phyloP scores from a whole-genome alignment of 2,329 filamentous ascomycete genomes.

The Peltaster fructicola region DNA sequence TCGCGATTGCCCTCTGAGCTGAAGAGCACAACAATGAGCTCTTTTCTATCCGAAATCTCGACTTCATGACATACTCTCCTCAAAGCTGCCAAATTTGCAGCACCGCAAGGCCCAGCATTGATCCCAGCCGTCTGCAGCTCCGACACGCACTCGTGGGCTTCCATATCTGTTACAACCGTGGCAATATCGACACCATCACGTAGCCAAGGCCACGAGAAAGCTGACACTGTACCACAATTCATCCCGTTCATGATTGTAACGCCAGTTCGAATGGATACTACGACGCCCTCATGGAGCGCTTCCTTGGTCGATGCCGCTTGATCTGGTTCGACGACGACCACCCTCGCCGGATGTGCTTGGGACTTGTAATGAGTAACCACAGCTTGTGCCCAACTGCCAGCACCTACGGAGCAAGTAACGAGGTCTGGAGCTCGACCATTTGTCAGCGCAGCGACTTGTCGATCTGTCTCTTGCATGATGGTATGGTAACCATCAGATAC shows the following conservation, averaged over 20 bases:
- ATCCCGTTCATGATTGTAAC: slow-evolving; percentile 58
- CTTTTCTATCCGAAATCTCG: slow-evolving; percentile 18
- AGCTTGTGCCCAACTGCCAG: slow-evolving; percentile 55
- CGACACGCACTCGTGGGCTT: slow-evolving; percentile 41
- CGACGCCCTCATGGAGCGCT: slow-evolving; percentile 32
- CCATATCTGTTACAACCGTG: slow-evolving; percentile 41
- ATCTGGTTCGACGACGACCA: slow-evolving; percentile 55
- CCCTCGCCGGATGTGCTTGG: slow-evolving; percentile 10
- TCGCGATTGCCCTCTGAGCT: slow-evolving; percentile 46
- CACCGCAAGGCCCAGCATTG: slow-evolving; percentile 44
- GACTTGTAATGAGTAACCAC: slow-evolving; percentile 48
- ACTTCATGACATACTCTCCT: slow-evolving; percentile 29
- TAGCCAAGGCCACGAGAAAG: slow-evolving; percentile 46
- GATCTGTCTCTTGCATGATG: slow-evolving; percentile 50
- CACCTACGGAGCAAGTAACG: slow-evolving; percentile 50
- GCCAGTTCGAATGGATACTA: slow-evolving; percentile 34
- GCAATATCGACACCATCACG: slow-evolving; percentile 40
- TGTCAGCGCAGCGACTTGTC: slow-evolving; percentile 32
- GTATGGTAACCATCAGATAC: slow-evolving; percentile 64
- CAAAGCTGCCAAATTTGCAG: slow-evolving; percentile 40
- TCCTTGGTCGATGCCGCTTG: slow-evolving; percentile 42
- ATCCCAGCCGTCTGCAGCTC: slow-evolving; percentile 34
- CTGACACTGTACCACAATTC: slow-evolving; percentile 53
- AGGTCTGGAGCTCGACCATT: slow-evolving; percentile 25
- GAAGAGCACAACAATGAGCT: slow-evolving; percentile 46